Evolutionary conservation across 306 rosid species (phyloP), one percentile per base, ranked within the genome.

Genomic region (Rubus idaeus): DNA sequence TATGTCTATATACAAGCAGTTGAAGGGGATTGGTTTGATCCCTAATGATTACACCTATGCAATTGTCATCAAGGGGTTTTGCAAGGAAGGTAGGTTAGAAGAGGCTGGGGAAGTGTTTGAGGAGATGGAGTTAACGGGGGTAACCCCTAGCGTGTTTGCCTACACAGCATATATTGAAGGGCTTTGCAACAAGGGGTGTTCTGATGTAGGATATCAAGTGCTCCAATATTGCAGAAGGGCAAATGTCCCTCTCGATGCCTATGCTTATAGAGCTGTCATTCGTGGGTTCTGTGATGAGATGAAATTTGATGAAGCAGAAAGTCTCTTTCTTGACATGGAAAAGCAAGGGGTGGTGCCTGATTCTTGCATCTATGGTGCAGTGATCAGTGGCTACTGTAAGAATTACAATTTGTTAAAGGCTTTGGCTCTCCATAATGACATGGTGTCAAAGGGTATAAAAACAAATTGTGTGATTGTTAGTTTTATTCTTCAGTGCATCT

Each of bases 371-470:
- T 94, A 79, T 72, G 62, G 88, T 55, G 86, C 84, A n/a, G 78
- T 94, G 81, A 90, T 94, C 68, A 62, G 74, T 37, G 94, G 97
- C 45, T 91, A 89, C 70, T 91, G 96, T 87, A 94, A 86, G 88
- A 81, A 68, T 56, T 66, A 71, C 82, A 84, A 80, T 78, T 61
- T 85, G 75, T 76, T 55, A 18, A 85, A 78, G 84, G 97, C 97
- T 75, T 58, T 88, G 65, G 75, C 78, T 44, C 75, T 90, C 55
- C 90, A 86, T 13, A 46, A 57, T 71, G 81, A 78, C 60, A 91
- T 94, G 98, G 60, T 83, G 81, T 83, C 85, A 2, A 89, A 71
- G 71, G 97, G 96, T 21, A 76, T 90, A 79, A 89, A 88, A 71
- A 84, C 91, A 18, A 90, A 94, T 77, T 94, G 91, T 56, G 85